These are phyloP conservation scores for Papiliotrema fonsecae DNA, from an alignment of 1,284 basidiomycete genomes.

Conservation along the genomic window DNA sequence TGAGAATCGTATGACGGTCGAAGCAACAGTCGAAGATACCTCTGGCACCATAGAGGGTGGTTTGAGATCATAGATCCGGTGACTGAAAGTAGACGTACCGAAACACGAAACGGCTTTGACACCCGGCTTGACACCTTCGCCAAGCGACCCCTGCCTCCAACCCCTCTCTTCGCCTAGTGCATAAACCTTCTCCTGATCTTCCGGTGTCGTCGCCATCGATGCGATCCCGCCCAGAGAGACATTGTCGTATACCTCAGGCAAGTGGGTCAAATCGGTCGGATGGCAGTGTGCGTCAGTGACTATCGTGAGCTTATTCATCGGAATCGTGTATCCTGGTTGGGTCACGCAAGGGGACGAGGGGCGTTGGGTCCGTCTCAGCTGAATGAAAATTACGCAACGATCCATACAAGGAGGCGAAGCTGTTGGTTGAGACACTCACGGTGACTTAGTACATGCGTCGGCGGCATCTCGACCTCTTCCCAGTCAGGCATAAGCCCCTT, in stretches of 20 bases:
- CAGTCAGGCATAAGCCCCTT: conserved; percentile 25
- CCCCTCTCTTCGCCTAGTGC: conserved; percentile 13
- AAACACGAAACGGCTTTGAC: conserved; percentile 41
- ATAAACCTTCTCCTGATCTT: conserved; percentile 37
- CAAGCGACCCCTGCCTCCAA: conserved; percentile 11
- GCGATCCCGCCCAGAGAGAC: conserved; percentile 38
- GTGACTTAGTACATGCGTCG: background rate
- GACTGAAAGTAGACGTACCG: conserved; percentile 28
- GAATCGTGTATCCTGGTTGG: too few relatives aligned
- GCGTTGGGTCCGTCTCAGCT: too few relatives aligned
- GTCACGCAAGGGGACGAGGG: too few relatives aligned
- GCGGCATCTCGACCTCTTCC: background rate
- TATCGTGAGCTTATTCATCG: too few relatives aligned
- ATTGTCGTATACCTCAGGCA: conserved; percentile 16
- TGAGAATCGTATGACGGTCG: too few relatives aligned
- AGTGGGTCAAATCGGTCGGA: conserved; percentile 40
- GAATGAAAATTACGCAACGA: too few relatives aligned
- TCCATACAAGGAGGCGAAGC: too few relatives aligned
- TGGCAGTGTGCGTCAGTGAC: conserved; percentile 50
- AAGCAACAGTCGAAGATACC: too few relatives aligned
- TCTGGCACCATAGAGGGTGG: too few relatives aligned
- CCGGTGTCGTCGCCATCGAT: conserved; percentile 39
- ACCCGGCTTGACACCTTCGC: background rate
- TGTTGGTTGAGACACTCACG: too few relatives aligned
- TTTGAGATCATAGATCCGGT: too few relatives aligned